A percentile compares a stretch with the other conserved stretches of the same genome.
phyloP scores from a whole-genome alignment of 768 basidiomycete genomes.

The Rhodotorula paludigena region DNA sequence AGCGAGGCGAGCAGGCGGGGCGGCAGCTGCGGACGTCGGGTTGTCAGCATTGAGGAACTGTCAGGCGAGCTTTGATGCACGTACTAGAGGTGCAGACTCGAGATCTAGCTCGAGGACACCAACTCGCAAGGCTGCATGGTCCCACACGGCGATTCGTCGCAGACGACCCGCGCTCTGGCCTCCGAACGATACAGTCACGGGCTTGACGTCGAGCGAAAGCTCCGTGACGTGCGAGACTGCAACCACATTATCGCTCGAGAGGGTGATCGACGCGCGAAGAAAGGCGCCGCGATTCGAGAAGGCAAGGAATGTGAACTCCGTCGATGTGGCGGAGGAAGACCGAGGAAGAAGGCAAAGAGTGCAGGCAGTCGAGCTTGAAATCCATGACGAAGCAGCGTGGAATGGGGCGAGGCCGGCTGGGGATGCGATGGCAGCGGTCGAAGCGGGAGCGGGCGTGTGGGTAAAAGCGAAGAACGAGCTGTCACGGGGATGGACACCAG shows the following conservation, averaged over 20 bases:
- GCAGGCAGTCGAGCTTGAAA: not conserved
- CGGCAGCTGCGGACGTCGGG: not conserved
- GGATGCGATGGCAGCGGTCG: not conserved
- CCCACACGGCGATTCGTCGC: slow-evolving; percentile 1
- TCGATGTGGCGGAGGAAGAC: not conserved
- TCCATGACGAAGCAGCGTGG: not conserved
- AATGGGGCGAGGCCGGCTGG: not conserved
- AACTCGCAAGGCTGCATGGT: slow-evolving; percentile 4
- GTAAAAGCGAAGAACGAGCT: too few species aligned
- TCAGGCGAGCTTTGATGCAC: not conserved
- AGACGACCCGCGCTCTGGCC: not conserved
- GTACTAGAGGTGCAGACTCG: not conserved
- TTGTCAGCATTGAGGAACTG: not conserved
- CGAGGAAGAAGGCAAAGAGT: not conserved
- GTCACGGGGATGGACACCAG: not conserved
- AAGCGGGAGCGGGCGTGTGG: not conserved
- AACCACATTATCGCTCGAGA: not conserved
- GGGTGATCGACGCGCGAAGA: not conserved
- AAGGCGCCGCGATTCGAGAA: slow-evolving; percentile 7
- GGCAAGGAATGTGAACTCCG: not conserved
- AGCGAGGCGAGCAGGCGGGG: not conserved
- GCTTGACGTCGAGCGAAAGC: not conserved
- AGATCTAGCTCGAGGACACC: not conserved
- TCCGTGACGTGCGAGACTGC: not conserved
- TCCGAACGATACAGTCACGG: not conserved